Evolutionary conservation across 441 rosid genomes (phyloP).

Genomic region (Populus hybrid): DNA sequence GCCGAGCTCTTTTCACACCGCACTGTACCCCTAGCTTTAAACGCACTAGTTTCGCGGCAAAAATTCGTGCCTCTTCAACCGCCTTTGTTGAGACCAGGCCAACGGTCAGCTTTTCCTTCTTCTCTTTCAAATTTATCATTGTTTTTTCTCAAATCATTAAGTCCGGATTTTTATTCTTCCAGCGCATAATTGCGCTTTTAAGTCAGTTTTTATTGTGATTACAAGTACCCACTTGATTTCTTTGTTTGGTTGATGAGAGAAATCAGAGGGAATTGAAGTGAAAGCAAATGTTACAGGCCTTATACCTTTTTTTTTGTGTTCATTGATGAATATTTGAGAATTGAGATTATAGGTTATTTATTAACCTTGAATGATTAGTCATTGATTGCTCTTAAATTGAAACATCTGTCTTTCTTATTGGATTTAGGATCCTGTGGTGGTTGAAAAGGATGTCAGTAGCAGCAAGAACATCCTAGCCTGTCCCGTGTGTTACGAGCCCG

Average conservation of each 20-base stretch:
- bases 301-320: too few species aligned
- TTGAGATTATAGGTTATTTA: not conserved
- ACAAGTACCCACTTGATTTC: not conserved
- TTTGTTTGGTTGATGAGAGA: not conserved
- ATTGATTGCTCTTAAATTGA: not conserved
- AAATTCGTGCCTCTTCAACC: constrained; percentile 40
- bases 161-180: not conserved
- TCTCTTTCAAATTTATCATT: too few species aligned
- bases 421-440: constrained; percentile 38
- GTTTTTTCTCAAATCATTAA: not conserved
- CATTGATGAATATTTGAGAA: not conserved
- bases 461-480: constrained; percentile 51
- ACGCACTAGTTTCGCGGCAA: constrained; percentile 17
- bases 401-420: not conserved
- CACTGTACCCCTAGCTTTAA: constrained; percentile 6
- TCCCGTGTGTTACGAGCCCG: constrained; percentile 60
- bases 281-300: not conserved
- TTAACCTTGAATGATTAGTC: too few species aligned
- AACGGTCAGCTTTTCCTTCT: constrained; percentile 21
- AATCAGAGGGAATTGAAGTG: not conserved
- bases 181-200: not conserved
- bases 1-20: constrained; percentile 11
- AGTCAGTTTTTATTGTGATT: not conserved
- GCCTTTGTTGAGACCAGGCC: constrained; percentile 25
- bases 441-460: constrained; percentile 27